Conservation (phyloP, 1,284 basidiomycete genomes). For the Entoloma clypeatum region DNA sequence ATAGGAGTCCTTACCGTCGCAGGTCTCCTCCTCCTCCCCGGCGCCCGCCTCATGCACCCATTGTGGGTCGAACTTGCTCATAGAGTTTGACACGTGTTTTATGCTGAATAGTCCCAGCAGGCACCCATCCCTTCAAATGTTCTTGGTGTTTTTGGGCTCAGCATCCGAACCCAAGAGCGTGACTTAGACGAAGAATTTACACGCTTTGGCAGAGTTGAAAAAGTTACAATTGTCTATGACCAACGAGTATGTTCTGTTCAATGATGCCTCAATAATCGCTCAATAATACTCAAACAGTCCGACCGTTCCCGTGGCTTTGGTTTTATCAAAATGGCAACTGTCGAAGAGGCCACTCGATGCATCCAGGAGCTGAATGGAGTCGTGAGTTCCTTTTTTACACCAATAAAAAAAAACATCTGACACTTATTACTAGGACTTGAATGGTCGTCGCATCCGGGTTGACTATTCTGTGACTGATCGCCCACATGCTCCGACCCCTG, state of each 20-base stretch:
- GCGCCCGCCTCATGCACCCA: slow-evolving; percentile 65
- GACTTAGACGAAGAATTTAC: slow-evolving; percentile 94
- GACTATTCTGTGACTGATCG: slow-evolving; percentile 94
- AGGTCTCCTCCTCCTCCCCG: slow-evolving; percentile 52
- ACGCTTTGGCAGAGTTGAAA: slow-evolving; percentile 87
- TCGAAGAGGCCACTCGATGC: slow-evolving; percentile 84
- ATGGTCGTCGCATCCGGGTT: slow-evolving; percentile 93
- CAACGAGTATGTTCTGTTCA: slow-evolving; percentile 71
- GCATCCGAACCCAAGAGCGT: slow-evolving; percentile 90
- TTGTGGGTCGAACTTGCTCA: slow-evolving; percentile 47
- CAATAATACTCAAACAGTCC: slow-evolving; percentile 50
- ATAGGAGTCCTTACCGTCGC: slow-evolving; percentile 52
- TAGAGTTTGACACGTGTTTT: slow-evolving; percentile 16
- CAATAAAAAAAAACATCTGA: no score
- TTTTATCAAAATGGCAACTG: slow-evolving; percentile 89
- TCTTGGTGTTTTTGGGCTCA: slow-evolving; percentile 94
- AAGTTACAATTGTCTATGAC: slow-evolving; percentile 98
- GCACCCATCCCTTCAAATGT: slow-evolving; percentile 85
- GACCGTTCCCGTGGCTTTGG: slow-evolving; percentile 97
- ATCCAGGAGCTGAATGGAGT: slow-evolving; percentile 92
- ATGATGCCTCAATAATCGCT: slow-evolving; percentile 15
- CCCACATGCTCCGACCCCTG: slow-evolving; percentile 94
- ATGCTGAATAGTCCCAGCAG: slow-evolving; percentile 50
- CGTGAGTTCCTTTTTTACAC: slow-evolving; percentile 48
- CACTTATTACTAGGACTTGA: slow-evolving; percentile 64